Conservation (phyloP, 2,329 filamentous ascomycete species). For the Botryotinia narcissicola region DNA sequence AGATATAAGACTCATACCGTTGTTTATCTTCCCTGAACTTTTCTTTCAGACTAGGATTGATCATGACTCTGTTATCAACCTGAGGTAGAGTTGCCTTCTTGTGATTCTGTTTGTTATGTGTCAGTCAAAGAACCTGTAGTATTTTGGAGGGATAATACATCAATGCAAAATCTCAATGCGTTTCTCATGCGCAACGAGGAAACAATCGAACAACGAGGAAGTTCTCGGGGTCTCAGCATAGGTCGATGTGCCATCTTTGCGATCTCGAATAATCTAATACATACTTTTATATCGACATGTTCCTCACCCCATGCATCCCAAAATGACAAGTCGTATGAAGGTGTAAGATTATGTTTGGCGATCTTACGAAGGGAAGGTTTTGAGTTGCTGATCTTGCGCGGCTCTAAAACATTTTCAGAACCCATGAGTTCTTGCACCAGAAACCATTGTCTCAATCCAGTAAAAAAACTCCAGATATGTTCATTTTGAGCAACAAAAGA, state of each 20-base stretch:
- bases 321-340: background rate
- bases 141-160: too few relatives aligned
- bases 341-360: background rate
- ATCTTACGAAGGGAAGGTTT: background rate
- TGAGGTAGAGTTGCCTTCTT: too few relatives aligned
- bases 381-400: background rate
- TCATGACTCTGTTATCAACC: too few relatives aligned
- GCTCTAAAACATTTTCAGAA: background rate
- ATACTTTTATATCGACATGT: fast-evolving
- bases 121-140: too few relatives aligned
- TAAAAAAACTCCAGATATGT: background rate
- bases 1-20: too few relatives aligned
- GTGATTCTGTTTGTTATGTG: too few relatives aligned
- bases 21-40: too few relatives aligned
- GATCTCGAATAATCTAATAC: background rate
- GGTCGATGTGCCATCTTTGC: background rate
- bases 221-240: background rate
- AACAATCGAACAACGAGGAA: background rate
- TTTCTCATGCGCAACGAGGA: fast-evolving
- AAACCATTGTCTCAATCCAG: too few relatives aligned
- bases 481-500: fast-evolving
- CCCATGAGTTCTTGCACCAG: background rate
- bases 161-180: background rate
- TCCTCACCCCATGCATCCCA: background rate
- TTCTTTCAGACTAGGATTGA: too few relatives aligned